Conservation (phyloP, 345 rosid genomes). For the Eucalyptus pauciflora region DNA sequence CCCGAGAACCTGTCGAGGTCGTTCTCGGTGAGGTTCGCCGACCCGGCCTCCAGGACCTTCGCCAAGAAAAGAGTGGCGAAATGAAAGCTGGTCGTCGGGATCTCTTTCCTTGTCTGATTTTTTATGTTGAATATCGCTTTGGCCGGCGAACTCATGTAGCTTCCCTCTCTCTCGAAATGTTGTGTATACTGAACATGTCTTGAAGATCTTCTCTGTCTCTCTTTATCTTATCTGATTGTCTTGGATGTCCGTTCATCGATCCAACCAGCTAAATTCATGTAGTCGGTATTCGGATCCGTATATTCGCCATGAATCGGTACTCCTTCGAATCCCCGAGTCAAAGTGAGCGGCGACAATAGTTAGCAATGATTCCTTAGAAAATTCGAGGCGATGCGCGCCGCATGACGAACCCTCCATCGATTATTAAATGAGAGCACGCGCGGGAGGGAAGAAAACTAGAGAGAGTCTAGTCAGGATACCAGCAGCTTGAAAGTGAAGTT, state of each 20-base stretch:
- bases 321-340: not conserved
- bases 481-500: not conserved
- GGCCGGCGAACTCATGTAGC: not conserved
- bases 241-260: not conserved
- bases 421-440: not conserved
- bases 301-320: not conserved
- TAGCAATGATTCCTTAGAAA: not conserved
- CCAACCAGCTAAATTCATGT: not conserved
- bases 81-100: not conserved
- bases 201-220: not conserved
- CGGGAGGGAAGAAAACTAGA: not conserved
- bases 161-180: not conserved
- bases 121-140: not conserved
- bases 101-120: not conserved
- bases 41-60: constrained; percentile 1
- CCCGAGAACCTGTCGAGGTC: constrained; percentile 31
- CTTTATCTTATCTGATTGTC: too few relatives aligned
- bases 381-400: not conserved
- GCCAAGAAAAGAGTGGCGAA: not conserved
- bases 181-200: not conserved
- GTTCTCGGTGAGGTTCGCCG: constrained; percentile 32
- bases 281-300: not conserved
- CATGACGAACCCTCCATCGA: not conserved
- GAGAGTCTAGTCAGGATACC: not conserved
- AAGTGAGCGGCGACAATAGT: not conserved